Evolutionary conservation across 176 grass and related monocot genomes (phyloP).

Genomic region (bread wheat (Triticum aestivum)): DNA sequence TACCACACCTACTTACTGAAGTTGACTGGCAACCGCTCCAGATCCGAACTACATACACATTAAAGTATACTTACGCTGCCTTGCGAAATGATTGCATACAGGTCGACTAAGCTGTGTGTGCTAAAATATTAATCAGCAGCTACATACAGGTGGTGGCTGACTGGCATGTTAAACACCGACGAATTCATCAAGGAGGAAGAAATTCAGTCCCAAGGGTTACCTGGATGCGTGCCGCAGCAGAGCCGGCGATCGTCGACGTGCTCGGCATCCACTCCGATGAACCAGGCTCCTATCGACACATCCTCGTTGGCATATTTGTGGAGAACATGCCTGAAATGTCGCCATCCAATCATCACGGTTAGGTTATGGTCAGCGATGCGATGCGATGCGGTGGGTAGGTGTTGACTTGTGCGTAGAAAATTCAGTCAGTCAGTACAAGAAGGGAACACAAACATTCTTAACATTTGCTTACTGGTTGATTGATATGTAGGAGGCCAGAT

Average conservation of each 20-base stretch:
- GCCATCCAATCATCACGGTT: constrained; percentile 1
- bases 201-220: constrained; percentile 22
- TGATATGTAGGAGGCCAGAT: constrained; percentile 60
- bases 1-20: constrained; percentile 38
- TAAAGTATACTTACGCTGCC: not conserved
- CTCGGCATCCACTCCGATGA: constrained; percentile 64
- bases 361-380: not conserved
- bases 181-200: not conserved
- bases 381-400: not conserved
- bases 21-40: constrained; percentile 45
- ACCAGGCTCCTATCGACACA: constrained; percentile 68
- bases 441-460: not conserved
- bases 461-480: constrained; percentile 48
- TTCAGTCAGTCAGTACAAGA: not conserved
- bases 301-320: constrained; percentile 86
- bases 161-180: constrained; percentile 5
- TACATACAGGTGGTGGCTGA: not conserved
- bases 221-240: constrained; percentile 57
- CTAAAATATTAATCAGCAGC: not conserved
- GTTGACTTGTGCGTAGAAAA: not conserved
- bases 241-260: constrained; percentile 66
- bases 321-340: constrained; percentile 57
- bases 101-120: constrained; percentile 6
- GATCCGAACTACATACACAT: constrained; percentile 2
- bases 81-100: constrained; percentile 16